Percentiles rank a stretch among this genome's conserved stretches.
These are phyloP conservation scores for Curvularia sp. DNA, from an alignment of 2,329 filamentous ascomycete genomes.

Conservation along the genomic window DNA sequence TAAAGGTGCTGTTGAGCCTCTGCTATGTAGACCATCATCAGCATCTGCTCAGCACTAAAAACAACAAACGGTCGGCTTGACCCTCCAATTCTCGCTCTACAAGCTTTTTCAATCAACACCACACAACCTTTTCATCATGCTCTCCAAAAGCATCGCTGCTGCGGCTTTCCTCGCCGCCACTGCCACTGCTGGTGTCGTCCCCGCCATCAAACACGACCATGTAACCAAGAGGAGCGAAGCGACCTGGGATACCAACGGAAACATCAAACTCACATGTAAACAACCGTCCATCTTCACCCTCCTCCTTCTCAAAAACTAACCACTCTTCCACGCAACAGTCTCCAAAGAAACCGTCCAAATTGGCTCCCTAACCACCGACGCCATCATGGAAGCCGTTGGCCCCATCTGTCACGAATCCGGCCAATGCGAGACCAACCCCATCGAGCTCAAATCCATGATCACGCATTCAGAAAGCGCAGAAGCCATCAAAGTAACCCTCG, in stretches of 20 bases:
- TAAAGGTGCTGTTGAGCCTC: not conserved
- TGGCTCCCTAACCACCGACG: conserved; percentile 19
- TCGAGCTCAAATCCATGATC: conserved; percentile 11
- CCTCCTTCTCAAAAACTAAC: not conserved
- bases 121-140: conserved; percentile 12
- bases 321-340: conserved; percentile 34
- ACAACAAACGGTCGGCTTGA: not conserved
- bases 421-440: conserved; percentile 27
- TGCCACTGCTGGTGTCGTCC: conserved; percentile 13
- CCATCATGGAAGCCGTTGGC: conserved; percentile 18
- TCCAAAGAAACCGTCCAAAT: conserved; percentile 34
- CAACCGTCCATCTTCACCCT: no score
- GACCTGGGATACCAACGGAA: conserved; percentile 17
- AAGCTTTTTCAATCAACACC: not conserved
- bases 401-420: conserved; percentile 25
- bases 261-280: conserved; percentile 22
- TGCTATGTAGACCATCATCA: not conserved
- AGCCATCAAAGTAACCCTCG: conserved; percentile 19
- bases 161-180: conserved; percentile 17
- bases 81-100: not conserved
- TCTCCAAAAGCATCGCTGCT: conserved; percentile 7
- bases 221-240: conserved; percentile 16
- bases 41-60: not conserved
- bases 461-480: not conserved
- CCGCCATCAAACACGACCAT: conserved; percentile 5